phyloP scores from a whole-genome alignment of 1,284 basidiomycete genomes.

The Trametes sp. region DNA sequence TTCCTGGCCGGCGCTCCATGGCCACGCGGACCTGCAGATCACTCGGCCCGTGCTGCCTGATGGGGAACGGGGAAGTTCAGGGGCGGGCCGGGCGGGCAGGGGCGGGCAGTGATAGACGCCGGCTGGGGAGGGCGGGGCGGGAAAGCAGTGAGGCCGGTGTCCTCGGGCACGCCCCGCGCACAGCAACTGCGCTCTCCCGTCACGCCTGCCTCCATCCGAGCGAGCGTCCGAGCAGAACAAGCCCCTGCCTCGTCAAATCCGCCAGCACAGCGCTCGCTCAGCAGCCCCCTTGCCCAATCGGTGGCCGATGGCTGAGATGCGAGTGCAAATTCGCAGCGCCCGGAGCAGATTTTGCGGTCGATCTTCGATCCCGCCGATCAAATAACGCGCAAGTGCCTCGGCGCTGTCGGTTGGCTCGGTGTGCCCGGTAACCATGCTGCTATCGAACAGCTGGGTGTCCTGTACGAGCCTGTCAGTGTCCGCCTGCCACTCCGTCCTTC shows the following conservation, averaged over 20 bases:
- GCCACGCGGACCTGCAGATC: slow-evolving; percentile 26
- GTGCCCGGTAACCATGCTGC: slow-evolving; percentile 25
- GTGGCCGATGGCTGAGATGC: background rate
- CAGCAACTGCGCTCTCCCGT: background rate
- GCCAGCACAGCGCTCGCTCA: background rate
- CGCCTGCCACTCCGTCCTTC: slow-evolving; percentile 7
- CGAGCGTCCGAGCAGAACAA: too few species aligned
- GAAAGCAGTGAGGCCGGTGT: slow-evolving; percentile 7
- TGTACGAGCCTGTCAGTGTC: slow-evolving; percentile 1
- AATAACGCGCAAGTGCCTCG: slow-evolving; percentile 11
- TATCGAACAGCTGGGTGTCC: slow-evolving; percentile 5
- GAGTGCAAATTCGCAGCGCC: slow-evolving; percentile 10
- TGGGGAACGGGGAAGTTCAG: background rate
- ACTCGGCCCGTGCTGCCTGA: background rate
- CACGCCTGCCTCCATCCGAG: background rate
- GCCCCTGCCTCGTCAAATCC: background rate
- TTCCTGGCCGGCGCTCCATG: slow-evolving; percentile 9
- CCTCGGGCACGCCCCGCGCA: slow-evolving; percentile 9
- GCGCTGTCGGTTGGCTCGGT: slow-evolving; percentile 26
- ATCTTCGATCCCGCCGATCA: slow-evolving; percentile 10
- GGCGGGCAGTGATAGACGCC: background rate
- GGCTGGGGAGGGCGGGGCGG: slow-evolving; percentile 1
- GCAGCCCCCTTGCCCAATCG: background rate
- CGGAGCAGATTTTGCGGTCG: background rate
- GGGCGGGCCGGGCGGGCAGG: background rate